Conservation (phyloP, 179 eudicot species). For the Spinacia oleracea region DNA sequence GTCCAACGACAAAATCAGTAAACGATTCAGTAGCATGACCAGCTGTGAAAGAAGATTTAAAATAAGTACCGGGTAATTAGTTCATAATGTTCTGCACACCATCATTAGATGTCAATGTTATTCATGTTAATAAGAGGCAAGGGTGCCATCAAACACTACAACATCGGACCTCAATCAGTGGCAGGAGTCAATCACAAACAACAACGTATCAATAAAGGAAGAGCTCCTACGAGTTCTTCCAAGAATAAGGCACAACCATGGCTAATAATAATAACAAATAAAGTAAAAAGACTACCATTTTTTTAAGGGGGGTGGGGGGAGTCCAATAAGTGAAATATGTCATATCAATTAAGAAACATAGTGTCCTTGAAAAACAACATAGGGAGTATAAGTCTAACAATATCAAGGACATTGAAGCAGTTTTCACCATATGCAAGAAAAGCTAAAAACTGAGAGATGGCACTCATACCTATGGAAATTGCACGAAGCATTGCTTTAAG, state of each 20-base stretch:
- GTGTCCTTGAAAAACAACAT: not conserved
- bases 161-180: not conserved
- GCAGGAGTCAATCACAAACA: not conserved
- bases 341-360: not conserved
- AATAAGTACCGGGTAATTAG: not conserved
- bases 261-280: not conserved
- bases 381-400: not conserved
- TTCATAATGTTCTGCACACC: not conserved
- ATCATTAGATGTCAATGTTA: not conserved
- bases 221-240: not conserved
- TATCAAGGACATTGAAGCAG: not conserved
- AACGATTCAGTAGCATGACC: slow-evolving; percentile 98
- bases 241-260: not conserved
- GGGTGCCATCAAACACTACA: not conserved
- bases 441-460: slow-evolving; percentile 13
- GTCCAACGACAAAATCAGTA: slow-evolving; percentile 96
- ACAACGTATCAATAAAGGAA: not conserved
- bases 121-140: not conserved
- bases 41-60: slow-evolving; percentile 45
- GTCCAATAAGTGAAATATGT: not conserved
- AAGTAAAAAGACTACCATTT: not conserved
- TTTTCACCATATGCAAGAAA: slow-evolving; percentile 5
- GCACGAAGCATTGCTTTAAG: slow-evolving; percentile 98
- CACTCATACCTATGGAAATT: slow-evolving; percentile 68
- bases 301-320: not conserved